Conservation (phyloP, 139 green algal genomes). For the Tetradesmus lagerheimii region DNA sequence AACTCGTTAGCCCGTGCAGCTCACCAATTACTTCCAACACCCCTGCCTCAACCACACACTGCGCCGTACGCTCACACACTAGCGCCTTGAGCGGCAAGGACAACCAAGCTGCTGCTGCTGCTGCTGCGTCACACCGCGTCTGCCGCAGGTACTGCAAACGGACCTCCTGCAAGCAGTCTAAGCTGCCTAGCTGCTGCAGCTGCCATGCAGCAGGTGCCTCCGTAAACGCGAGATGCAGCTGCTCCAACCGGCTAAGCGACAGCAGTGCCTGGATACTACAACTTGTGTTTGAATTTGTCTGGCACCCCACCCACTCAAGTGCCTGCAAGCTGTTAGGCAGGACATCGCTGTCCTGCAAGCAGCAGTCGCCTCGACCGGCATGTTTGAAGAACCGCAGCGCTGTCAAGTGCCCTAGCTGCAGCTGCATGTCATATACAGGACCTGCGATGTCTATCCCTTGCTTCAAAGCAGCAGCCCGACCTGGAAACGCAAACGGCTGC, state of each 20-base stretch:
- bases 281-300: not conserved
- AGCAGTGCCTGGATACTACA: not conserved
- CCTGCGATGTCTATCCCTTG: not conserved
- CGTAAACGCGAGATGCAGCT: not conserved
- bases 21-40: not conserved
- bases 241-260: not conserved
- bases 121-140: not conserved
- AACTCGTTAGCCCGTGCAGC: not conserved
- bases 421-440: not conserved
- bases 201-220: not conserved
- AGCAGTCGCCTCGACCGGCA: not conserved
- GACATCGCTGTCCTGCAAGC: not conserved
- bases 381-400: not conserved
- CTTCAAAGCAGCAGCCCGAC: not conserved
- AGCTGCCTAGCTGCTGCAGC: not conserved
- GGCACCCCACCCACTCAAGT: not conserved
- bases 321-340: not conserved
- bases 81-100: not conserved
- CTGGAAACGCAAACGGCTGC: too few relatives aligned
- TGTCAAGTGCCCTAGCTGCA: not conserved
- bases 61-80: not conserved
- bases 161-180: not conserved
- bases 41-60: not conserved
- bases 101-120: not conserved
- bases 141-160: not conserved